Evolutionary conservation across 2,329 filamentous ascomycete genomes (phyloP).

Genomic region (Colletotrichum cereale): DNA sequence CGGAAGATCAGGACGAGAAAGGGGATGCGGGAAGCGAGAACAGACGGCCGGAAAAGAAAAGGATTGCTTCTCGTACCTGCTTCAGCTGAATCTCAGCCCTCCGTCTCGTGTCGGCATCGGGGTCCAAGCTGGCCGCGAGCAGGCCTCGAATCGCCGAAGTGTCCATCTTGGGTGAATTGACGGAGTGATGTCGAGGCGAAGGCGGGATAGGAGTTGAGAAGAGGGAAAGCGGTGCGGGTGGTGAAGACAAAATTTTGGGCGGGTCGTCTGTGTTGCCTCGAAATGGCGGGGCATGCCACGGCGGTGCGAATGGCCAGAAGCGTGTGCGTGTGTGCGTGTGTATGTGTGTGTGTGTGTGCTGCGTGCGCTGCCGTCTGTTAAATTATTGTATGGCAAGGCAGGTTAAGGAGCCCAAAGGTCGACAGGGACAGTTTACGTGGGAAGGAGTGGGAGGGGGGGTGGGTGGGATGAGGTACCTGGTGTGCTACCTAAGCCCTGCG

Average conservation of each 20-base stretch:
- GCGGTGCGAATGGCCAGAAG: conserved; percentile 15
- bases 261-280: conserved; percentile 40
- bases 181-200: conserved; percentile 40
- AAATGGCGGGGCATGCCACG: conserved; percentile 42
- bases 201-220: conserved; percentile 41
- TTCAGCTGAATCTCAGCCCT: conserved; percentile 86
- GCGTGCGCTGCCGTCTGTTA: not conserved
- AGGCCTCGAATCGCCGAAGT: conserved; percentile 79
- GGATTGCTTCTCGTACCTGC: conserved; percentile 69
- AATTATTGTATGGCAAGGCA: conserved; percentile 1
- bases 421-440: conserved; percentile 4
- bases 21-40: conserved; percentile 15
- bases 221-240: conserved; percentile 40
- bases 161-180: conserved; percentile 70
- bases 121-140: conserved; percentile 80
- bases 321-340: not conserved
- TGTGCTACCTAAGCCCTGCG: not conserved
- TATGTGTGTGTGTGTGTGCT: conserved; percentile 6
- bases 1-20: not conserved
- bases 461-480: conserved; percentile 8
- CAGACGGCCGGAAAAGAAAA: conserved; percentile 24
- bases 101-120: conserved; percentile 80
- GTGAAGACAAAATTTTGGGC: conserved; percentile 43
- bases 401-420: conserved; percentile 16
- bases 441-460: not conserved